Conservation (phyloP, 108 stramenopile genomes). For the Skeletonema menzelii region DNA sequence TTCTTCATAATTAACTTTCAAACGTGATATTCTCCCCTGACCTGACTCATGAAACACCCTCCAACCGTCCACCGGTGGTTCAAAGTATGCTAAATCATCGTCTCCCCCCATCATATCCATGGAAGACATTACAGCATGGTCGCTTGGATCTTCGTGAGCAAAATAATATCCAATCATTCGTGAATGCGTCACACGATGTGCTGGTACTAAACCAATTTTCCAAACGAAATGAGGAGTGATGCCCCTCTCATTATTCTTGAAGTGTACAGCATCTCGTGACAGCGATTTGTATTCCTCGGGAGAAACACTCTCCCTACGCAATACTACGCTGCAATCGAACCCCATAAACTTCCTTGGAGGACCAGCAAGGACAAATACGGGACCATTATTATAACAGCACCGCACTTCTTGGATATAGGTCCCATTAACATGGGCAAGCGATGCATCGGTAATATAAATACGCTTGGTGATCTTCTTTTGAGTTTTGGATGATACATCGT, state of each 20-base stretch:
- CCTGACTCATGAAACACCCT: slow-evolving; percentile 27
- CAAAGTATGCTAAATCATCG: slow-evolving; percentile 4
- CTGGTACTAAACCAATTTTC: slow-evolving; percentile 40
- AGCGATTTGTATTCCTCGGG: not conserved
- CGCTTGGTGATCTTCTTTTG: slow-evolving; percentile 17
- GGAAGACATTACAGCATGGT: not conserved
- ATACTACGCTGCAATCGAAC: slow-evolving; percentile 36
- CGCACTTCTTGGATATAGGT: slow-evolving; percentile 40
- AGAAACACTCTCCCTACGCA: slow-evolving; percentile 24
- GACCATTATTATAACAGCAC: slow-evolving; percentile 18
- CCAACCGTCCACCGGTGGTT: slow-evolving; percentile 35
- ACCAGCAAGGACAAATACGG: slow-evolving; percentile 36
- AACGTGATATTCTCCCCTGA: not conserved
- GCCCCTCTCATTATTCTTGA: not conserved
- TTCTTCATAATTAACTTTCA: not conserved
- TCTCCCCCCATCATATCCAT: slow-evolving; percentile 7
- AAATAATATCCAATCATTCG: slow-evolving; percentile 22
- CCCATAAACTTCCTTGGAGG: slow-evolving; percentile 48
- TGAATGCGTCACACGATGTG: slow-evolving; percentile 21
- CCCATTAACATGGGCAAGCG: slow-evolving; percentile 42
- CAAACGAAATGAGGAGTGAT: slow-evolving; percentile 6
- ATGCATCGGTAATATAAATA: slow-evolving; percentile 22
- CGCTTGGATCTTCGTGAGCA: not conserved
- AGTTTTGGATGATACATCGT: not conserved
- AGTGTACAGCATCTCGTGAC: not conserved